phyloP scores from a whole-genome alignment of 176 grass and related monocot species.

The Musa beccarii region DNA sequence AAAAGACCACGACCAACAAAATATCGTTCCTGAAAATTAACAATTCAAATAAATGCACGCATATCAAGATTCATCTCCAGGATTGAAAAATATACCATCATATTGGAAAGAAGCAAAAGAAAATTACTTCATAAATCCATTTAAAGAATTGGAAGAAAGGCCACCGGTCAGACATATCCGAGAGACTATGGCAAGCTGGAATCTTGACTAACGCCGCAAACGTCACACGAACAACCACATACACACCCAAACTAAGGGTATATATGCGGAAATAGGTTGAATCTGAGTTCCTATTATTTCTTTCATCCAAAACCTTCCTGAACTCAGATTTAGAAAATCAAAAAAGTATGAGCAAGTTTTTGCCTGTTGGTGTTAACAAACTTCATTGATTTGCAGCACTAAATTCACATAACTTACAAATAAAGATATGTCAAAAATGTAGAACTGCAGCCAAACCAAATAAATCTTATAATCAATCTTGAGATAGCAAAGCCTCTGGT shows the following conservation, averaged over 20 bases:
- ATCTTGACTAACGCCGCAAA: conserved; percentile 81
- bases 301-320: conserved; percentile 89
- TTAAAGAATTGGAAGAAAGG: conserved; percentile 99
- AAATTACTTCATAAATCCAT: conserved; percentile 92
- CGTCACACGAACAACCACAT: conserved; percentile 54
- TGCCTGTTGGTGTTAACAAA: background rate
- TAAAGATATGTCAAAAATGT: conserved; percentile 86
- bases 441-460: conserved; percentile 62
- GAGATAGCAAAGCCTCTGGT: conserved; percentile 90
- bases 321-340: conserved; percentile 27
- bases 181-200: conserved; percentile 84
- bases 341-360: background rate
- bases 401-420: conserved; percentile 35
- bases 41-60: conserved; percentile 14
- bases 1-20: conserved; percentile 83
- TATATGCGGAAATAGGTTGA: conserved; percentile 90
- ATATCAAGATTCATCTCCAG: background rate
- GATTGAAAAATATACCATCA: background rate
- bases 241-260: conserved; percentile 71
- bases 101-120: background rate
- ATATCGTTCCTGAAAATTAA: conserved; percentile 71
- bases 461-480: conserved; percentile 65
- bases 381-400: no score
- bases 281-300: conserved; percentile 56
- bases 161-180: conserved; percentile 54